Conservation (phyloP, 495 filamentous ascomycete species). For the Bryoglossum gracile region DNA sequence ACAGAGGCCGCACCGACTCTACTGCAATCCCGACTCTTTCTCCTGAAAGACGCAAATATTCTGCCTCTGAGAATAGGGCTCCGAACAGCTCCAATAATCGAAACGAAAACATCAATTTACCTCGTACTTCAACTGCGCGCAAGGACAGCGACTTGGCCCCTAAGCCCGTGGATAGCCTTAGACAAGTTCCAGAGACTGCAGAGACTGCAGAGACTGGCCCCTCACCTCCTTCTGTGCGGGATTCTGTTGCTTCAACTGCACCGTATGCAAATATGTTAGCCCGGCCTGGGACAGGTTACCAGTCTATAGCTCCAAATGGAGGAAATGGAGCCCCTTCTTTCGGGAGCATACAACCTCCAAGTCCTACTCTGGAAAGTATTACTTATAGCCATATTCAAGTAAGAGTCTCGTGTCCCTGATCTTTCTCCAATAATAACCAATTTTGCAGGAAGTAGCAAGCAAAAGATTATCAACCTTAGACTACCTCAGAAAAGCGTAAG, state of each 20-base stretch:
- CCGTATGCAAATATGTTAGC: constrained; percentile 23
- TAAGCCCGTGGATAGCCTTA: constrained; percentile 13
- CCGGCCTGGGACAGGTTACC: constrained; percentile 18
- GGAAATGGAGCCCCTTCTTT: constrained; percentile 7
- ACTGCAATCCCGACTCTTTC: constrained; percentile 3
- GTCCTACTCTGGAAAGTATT: constrained; percentile 43
- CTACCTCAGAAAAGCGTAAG: constrained; percentile 86
- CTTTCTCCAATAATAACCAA: too few species aligned
- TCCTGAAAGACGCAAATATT: constrained; percentile 7
- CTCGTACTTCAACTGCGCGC: not conserved
- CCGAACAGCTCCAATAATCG: not conserved
- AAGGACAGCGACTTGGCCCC: constrained; percentile 1
- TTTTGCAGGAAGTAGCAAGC: too few species aligned
- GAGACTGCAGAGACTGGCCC: constrained; percentile 3
- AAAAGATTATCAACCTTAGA: constrained; percentile 94
- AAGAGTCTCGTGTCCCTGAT: too few species aligned
- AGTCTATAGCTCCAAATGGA: constrained; percentile 12
- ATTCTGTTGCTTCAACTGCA: constrained; percentile 16
- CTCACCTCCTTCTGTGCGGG: constrained; percentile 4
- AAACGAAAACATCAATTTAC: not conserved
- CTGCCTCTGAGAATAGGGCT: not conserved
- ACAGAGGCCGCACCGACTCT: constrained; percentile 14
- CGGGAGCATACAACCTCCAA: constrained; percentile 40
- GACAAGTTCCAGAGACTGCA: constrained; percentile 1
- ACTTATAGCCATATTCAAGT: constrained; percentile 82